Conservation (phyloP, 1,139 yeast species). For the Geotrichum phurueaensis region DNA sequence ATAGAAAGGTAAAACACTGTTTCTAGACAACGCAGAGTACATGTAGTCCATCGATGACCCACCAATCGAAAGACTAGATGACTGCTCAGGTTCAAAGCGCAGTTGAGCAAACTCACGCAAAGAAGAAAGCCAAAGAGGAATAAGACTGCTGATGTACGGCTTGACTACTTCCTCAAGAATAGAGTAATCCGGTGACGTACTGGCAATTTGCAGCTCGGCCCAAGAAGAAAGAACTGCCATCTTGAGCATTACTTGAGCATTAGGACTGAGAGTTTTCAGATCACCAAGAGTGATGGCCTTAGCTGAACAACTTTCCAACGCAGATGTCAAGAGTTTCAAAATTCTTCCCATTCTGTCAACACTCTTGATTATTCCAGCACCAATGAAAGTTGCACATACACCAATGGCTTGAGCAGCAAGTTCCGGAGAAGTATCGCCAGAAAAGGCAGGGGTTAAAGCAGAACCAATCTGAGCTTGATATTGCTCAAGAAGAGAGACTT, state of each 20-base stretch:
- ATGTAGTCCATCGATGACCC: slow-evolving; percentile 34
- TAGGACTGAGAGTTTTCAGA: slow-evolving; percentile 33
- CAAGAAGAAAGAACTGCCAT: slow-evolving; percentile 77
- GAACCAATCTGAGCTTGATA: slow-evolving; percentile 93
- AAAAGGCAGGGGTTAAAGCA: slow-evolving; percentile 86
- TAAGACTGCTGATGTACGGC: slow-evolving; percentile 54
- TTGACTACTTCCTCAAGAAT: slow-evolving; percentile 41
- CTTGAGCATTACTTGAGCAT: slow-evolving; percentile 54
- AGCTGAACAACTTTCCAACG: slow-evolving; percentile 52
- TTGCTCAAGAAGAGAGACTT: slow-evolving; percentile 71
- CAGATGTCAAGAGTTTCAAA: slow-evolving; percentile 56
- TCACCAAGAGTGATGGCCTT: slow-evolving; percentile 43
- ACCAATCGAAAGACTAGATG: slow-evolving; percentile 25
- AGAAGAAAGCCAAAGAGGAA: slow-evolving; percentile 74
- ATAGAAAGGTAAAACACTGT: slow-evolving; percentile 44
- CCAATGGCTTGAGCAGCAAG: slow-evolving; percentile 74
- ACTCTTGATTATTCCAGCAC: slow-evolving; percentile 47
- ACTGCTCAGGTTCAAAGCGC: slow-evolving; percentile 52
- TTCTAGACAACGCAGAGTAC: slow-evolving; percentile 31
- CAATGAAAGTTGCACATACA: slow-evolving; percentile 72
- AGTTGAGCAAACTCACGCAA: slow-evolving; percentile 68
- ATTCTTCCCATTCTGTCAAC: slow-evolving; percentile 53
- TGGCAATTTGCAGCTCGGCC: slow-evolving; percentile 67
- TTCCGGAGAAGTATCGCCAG: slow-evolving; percentile 61
- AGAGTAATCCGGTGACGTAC: slow-evolving; percentile 35